Evolutionary conservation across 1,284 basidiomycete genomes (phyloP), one percentile per base, ranked within the genome.

Genomic region (Bondarzewia mesenterica): DNA sequence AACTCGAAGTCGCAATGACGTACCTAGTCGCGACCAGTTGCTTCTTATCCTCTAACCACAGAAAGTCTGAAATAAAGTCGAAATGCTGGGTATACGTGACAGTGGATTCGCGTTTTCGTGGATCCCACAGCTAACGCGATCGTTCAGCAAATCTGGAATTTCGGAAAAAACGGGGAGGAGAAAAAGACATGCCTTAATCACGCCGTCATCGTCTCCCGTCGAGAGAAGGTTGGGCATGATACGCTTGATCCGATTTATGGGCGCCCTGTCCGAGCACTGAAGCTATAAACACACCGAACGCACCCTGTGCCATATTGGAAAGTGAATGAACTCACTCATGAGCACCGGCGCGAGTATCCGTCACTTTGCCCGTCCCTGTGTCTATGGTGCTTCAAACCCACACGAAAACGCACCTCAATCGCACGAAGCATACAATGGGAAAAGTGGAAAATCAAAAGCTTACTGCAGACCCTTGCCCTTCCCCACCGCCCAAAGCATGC

Each of bases 31-130:
- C 75, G 22, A 94, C 78, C 3, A 94, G 75, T 50, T 93, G 90
- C 57, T 82, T 86, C 65, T 89, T 89, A 66, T 90, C 87, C 39
- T 80, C 78, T 47, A 92, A 66, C 78, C 88, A 97, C 37, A 91
- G 66, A 65, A 98, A 90, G 62, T 94, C 93, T 20, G 92, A 90
- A 49, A 98, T 95, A 65, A 93, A 97, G 67, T 97, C 93, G 61
- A 86, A 93, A 61, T 98, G 94, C 50, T 97, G 93, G 10, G 73
- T 80, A 62, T 93, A 93, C 14, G n/a, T n/a, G 74, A 69, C 32
- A 85, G 73, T 18, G 88, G 77, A 69, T 12, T 83, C 79, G 42
- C 70, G 69, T 57, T 80, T 77, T 44, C 93, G 74, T 16, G 86
- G 80, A 64, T 97, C 93, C 93, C 93, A 97, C 23, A 97, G 73